Percentiles rank a stretch among this genome's conserved stretches.
Conservation (phyloP, 2,329 filamentous ascomycete genomes). For the Cercospora sesami region DNA sequence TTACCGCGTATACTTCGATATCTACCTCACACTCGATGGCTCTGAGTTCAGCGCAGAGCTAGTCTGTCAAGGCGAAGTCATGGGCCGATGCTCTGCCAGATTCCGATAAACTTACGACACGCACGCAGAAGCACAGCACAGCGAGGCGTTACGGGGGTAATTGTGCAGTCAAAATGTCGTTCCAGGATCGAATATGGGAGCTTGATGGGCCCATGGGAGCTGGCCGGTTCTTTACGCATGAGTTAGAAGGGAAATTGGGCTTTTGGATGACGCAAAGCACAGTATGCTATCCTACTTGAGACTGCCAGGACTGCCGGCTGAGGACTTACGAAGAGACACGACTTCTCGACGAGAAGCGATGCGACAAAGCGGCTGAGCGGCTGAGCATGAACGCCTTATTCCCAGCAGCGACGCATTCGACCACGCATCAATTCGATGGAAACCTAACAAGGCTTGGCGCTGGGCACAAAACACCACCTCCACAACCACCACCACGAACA, state of each 20-base stretch:
- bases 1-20: slow-evolving; percentile 71
- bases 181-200: slow-evolving; percentile 2
- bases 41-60: slow-evolving; percentile 98
- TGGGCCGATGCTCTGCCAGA: slow-evolving; percentile 91
- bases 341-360: neutral
- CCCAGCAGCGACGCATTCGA: neutral
- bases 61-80: slow-evolving; percentile 98
- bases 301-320: neutral
- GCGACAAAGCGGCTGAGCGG: neutral
- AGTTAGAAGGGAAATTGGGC: slow-evolving; percentile 6
- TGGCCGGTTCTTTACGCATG: neutral
- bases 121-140: slow-evolving; percentile 12
- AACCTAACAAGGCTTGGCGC: slow-evolving; percentile 8
- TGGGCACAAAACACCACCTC: neutral
- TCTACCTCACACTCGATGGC: slow-evolving; percentile 90
- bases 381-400: neutral
- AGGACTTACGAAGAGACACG: neutral
- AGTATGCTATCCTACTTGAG: neutral
- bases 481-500: neutral
- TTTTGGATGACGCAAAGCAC: neutral
- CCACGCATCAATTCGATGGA: neutral
- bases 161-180: slow-evolving; percentile 13
- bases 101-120: slow-evolving; percentile 59
- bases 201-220: neutral
- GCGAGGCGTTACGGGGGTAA: slow-evolving; percentile 17